Base-by-base conservation (phyloP, 345 rosid species). In the Limnanthes douglasii region DNA sequence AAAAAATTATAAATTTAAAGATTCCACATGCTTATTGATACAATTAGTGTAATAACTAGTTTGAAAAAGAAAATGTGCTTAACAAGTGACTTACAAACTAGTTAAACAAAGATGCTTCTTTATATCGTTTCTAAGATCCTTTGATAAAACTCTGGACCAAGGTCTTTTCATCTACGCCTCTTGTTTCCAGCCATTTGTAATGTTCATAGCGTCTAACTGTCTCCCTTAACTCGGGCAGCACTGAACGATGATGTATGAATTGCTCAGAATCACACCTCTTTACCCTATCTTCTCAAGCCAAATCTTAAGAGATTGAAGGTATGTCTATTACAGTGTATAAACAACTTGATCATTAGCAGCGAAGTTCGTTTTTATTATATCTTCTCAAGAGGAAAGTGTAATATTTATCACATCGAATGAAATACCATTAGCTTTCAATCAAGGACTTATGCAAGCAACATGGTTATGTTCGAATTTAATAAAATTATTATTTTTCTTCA, bases 241-340 rank as follows among this genome's bases (percentile, higher is more conserved):
- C 80, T 52, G 72, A 54, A 3, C 84, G 77, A 34, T 78, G 92
- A 48, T 71, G 92, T 84, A 78, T 78, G 84, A 84, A 74, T 37
- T 71, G 84, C 61, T 78, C 92, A 0, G 92, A 69, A 48, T 79
- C 92, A 4, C 84, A 78, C 56, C 92, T 64, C 60, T 79, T 79
- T 52, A 78, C 65, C 57, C 92, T 74, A 78, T 78, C 56, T 78
- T 84, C 53, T 78, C 92, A 4, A 78, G 64, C 34, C 92, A 77
- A 54, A 78, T 40, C 0, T 73, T 61, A 11, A 78, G 64, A 42
- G 92, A 78, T 31, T 62, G 69, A 32, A 79, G 81, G 57, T 79
- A 75, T 33, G 92, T 79, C 69, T 83, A n/a, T n/a, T n/a, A n/a
- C n/a, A n/a, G n/a, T 84, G 73, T 77, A 48, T 42, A 26, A 10